Evolutionary conservation across 176 grass and related monocot species (phyloP).

Genomic region (Aegilops bicornis): DNA sequence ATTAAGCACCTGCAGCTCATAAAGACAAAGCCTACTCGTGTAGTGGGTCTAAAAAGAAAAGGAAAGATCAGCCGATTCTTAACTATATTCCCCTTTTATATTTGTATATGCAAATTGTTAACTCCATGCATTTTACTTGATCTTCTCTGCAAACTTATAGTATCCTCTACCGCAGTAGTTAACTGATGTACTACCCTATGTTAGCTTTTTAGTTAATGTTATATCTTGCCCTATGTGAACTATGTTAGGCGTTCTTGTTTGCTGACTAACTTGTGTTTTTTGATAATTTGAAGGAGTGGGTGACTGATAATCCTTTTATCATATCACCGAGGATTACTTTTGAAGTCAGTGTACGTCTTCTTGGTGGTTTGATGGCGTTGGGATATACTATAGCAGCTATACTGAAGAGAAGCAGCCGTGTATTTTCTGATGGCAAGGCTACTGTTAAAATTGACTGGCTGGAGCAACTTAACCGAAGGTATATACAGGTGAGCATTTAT

Average conservation of each 20-base stretch:
- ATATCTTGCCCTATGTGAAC: neutral
- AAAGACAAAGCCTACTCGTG: neutral
- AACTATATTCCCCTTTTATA: neutral
- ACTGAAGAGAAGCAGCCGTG: conserved; percentile 85
- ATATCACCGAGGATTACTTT: conserved; percentile 99
- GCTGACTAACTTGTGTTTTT: conserved; percentile 11
- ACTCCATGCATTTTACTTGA: neutral
- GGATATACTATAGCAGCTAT: conserved; percentile 97
- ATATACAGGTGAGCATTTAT: conserved; percentile 76
- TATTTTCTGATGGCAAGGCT: conserved; percentile 83
- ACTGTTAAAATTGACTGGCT: conserved; percentile 96
- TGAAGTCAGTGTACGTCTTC: conserved; percentile 98
- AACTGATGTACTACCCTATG: neutral
- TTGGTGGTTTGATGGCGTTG: conserved; percentile 96
- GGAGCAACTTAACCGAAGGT: conserved; percentile 77
- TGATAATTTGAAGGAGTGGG: conserved; percentile 73
- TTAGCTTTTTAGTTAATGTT: neutral
- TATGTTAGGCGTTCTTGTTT: neutral
- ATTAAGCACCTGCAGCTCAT: neutral
- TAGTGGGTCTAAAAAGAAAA: neutral
- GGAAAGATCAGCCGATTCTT: neutral
- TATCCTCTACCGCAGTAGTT: neutral
- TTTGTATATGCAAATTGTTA: neutral
- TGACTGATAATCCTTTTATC: conserved; percentile 93
- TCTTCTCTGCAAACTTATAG: neutral